A percentile compares a stretch with the other conserved stretches of the same genome.
phyloP scores from a whole-genome alignment of 73 alveolate genomes.

The Loxodes magnus region DNA sequence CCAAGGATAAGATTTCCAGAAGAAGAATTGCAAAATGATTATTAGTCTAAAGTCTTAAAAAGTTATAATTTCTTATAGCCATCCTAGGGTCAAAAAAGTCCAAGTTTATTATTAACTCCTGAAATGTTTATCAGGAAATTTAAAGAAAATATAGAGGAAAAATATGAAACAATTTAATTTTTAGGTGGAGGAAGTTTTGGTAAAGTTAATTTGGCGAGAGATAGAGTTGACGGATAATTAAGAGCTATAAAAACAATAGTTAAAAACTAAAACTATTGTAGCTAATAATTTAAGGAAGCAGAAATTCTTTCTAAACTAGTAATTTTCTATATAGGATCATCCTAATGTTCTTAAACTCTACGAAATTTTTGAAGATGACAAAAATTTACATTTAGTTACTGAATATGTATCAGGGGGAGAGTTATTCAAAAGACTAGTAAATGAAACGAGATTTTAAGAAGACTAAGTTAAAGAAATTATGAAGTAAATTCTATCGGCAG shows the following conservation, averaged over 20 bases:
- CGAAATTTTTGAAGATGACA: conserved; percentile 47
- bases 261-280: background rate
- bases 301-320: background rate
- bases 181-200: background rate
- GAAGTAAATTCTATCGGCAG: conserved; percentile 45
- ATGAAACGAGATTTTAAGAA: conserved; percentile 43
- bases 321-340: conserved; percentile 28
- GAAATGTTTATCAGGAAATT: no score
- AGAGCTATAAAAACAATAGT: background rate
- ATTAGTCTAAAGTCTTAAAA: no score
- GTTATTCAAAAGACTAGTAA: conserved; percentile 44
- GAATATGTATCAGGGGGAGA: conserved; percentile 66
- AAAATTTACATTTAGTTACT: conserved; percentile 44
- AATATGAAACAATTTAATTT: no score
- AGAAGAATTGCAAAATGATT: no score
- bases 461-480: conserved; percentile 46
- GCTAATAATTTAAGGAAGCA: background rate
- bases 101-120: no score
- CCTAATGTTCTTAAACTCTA: conserved; percentile 57
- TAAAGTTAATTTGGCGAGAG: background rate
- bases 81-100: no score
- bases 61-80: no score
- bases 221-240: background rate
- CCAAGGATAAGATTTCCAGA: no score
- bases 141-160: no score